These are phyloP conservation scores for Colletotrichum simmondsii DNA, from an alignment of 2,329 filamentous ascomycete genomes.

Conservation along the genomic window DNA sequence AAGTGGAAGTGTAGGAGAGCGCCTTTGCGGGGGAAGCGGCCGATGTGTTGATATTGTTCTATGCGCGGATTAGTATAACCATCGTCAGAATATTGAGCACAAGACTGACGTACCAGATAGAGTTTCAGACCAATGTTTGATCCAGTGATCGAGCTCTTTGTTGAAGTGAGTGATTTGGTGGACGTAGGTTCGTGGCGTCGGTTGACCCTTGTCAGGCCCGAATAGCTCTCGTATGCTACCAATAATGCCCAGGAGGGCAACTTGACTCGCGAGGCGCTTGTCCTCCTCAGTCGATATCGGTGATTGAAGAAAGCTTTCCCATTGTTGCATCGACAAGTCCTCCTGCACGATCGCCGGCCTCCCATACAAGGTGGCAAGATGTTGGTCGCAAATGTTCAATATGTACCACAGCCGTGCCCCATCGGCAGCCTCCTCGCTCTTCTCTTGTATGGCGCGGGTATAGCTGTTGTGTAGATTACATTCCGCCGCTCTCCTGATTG, in stretches of 20 bases:
- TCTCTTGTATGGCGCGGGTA: constrained; percentile 49
- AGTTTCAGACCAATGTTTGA: constrained; percentile 45
- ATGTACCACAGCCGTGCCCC: constrained; percentile 70
- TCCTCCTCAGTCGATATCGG: constrained; percentile 64
- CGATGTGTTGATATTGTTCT: constrained; percentile 52
- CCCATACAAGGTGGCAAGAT: constrained; percentile 70
- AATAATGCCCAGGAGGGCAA: constrained; percentile 68
- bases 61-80: too few relatives aligned
- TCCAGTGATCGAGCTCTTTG: constrained; percentile 50
- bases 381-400: constrained; percentile 70
- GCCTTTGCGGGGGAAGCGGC: constrained; percentile 52
- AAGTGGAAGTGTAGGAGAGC: constrained; percentile 54
- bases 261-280: constrained; percentile 66
- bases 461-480: constrained; percentile 57
- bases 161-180: constrained; percentile 53
- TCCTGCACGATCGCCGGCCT: constrained; percentile 68
- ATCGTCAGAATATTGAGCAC: background rate
- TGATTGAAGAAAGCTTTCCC: constrained; percentile 65
- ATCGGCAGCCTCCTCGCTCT: constrained; percentile 58
- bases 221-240: constrained; percentile 65
- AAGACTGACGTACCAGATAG: constrained; percentile 41
- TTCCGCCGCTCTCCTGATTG: constrained; percentile 60
- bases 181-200: constrained; percentile 61
- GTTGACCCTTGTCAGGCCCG: constrained; percentile 63
- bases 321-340: constrained; percentile 66